Percentiles rank a stretch among this genome's conserved stretches.
These are phyloP conservation scores for Colletotrichum euphorbiae DNA, from an alignment of 2,329 filamentous ascomycete species.

Conservation along the genomic window DNA sequence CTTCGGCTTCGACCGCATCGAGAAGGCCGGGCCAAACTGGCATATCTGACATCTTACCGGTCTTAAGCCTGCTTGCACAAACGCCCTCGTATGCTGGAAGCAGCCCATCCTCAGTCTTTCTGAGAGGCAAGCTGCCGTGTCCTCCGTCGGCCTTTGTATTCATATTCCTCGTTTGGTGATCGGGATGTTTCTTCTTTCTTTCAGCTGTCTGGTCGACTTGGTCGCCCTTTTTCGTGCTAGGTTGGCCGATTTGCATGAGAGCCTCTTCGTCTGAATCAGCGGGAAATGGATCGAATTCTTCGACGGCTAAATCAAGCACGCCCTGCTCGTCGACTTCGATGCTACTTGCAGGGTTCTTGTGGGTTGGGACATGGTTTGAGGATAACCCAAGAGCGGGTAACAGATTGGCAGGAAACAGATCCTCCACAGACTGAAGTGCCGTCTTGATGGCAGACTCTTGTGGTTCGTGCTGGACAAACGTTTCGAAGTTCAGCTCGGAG, in stretches of 20 bases:
- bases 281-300: constrained; percentile 60
- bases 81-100: constrained; percentile 49
- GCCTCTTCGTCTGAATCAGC: constrained; percentile 68
- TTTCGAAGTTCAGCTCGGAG: constrained; percentile 68
- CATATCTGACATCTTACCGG: constrained; percentile 51
- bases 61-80: constrained; percentile 55
- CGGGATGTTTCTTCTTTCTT: background rate
- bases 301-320: constrained; percentile 60
- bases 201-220: background rate
- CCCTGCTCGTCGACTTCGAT: constrained; percentile 75
- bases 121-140: background rate
- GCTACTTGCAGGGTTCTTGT: constrained; percentile 53
- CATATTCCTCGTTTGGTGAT: background rate
- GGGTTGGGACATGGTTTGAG: constrained; percentile 44
- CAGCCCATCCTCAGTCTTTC: constrained; percentile 33
- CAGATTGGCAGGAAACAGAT: constrained; percentile 81
- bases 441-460: constrained; percentile 76
- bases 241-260: constrained; percentile 46
- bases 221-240: background rate
- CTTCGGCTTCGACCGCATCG: constrained; percentile 54
- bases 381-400: constrained; percentile 58
- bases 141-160: background rate
- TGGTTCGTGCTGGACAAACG: constrained; percentile 68
- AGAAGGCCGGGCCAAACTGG: constrained; percentile 54
- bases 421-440: constrained; percentile 84